Evolutionary conservation across 805 yeast genomes (phyloP), one percentile per base, ranked within the genome.

Genomic region (Metschnikowia hibisci): DNA sequence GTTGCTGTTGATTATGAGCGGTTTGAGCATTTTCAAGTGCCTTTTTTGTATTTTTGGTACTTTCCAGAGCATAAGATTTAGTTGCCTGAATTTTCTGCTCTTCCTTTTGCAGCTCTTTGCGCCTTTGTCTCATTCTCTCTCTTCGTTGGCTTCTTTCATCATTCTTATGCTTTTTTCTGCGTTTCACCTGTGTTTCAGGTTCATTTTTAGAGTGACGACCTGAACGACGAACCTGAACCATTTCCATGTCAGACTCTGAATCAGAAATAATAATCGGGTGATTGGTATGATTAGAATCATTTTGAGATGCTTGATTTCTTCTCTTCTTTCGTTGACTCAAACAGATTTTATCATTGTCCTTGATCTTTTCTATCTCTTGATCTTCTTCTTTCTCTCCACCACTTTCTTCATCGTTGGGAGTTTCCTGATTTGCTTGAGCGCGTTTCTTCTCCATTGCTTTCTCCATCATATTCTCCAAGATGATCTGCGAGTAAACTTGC

Each of bases 401-500:
- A 32, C 22, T 23, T 13, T 10, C 30, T 8, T 16, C 32, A 4
- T 44, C 27, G 40, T 45, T n/a, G n/a, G n/a, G n/a, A n/a, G n/a
- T n/a, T 11, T 31, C 46, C 25, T 20, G 23, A 20, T 20, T 20
- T 20, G 22, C 22, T 20, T 20, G 23, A 20, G 23, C 23, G 23
- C 23, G 23, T 20, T 50, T 57, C 45, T 57, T 61, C 42, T 43
- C 45, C 39, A 74, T 53, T n/a, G 75, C 57, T 35, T 74, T 68
- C 47, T 78, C 78, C 32, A 83, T 56, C 34, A 91, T 73, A 9
- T 90, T 82, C 40, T 88, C 90, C 3, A 95, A 81, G 32, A 91
- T 86, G 51, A 91, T 87, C 48, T 82, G 78, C 1, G 97, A 84
- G 63, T 87, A 91, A 2, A 90, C 78, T 58, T 88, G 90, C 13